A percentile compares a stretch with the other conserved stretches of the same genome.
These are phyloP conservation scores for Raphanus hybrid DNA, from an alignment of 441 rosid genomes.

Conservation along the genomic window DNA sequence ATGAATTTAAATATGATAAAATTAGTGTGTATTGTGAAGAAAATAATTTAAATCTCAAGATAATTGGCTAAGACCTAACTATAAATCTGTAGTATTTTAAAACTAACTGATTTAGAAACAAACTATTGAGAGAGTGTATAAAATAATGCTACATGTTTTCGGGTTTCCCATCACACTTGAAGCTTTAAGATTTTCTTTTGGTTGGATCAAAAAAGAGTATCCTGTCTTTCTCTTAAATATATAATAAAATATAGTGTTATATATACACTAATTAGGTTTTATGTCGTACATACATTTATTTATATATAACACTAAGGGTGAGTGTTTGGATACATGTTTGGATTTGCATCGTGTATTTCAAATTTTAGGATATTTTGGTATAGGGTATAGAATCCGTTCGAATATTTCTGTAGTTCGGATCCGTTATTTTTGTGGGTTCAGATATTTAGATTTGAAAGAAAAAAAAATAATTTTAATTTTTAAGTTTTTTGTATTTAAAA, in stretches of 20 bases:
- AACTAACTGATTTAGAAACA: neutral
- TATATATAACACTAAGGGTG: too few relatives aligned
- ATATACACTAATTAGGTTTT: neutral
- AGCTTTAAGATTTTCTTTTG: neutral
- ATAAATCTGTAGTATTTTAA: too few relatives aligned
- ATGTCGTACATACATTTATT: neutral
- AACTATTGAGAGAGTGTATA: neutral
- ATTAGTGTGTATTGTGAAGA: neutral
- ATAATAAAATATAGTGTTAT: neutral
- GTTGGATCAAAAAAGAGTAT: constrained; percentile 16
- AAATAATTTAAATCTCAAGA: neutral
- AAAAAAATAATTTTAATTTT: too few relatives aligned
- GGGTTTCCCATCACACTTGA: constrained; percentile 2
- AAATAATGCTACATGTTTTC: neutral
- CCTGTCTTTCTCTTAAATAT: constrained; percentile 24
- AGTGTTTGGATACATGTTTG: too few relatives aligned
- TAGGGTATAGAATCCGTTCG: too few relatives aligned
- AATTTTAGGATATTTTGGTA: too few relatives aligned
- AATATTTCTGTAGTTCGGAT: too few relatives aligned
- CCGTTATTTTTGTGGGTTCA: too few relatives aligned
- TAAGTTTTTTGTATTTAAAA: too few relatives aligned
- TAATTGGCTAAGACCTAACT: neutral
- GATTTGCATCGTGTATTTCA: too few relatives aligned
- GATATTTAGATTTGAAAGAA: too few relatives aligned
- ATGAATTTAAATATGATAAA: too few relatives aligned